Base-by-base conservation (phyloP, 1,284 basidiomycete genomes). In the Sutorius eximius region DNA sequence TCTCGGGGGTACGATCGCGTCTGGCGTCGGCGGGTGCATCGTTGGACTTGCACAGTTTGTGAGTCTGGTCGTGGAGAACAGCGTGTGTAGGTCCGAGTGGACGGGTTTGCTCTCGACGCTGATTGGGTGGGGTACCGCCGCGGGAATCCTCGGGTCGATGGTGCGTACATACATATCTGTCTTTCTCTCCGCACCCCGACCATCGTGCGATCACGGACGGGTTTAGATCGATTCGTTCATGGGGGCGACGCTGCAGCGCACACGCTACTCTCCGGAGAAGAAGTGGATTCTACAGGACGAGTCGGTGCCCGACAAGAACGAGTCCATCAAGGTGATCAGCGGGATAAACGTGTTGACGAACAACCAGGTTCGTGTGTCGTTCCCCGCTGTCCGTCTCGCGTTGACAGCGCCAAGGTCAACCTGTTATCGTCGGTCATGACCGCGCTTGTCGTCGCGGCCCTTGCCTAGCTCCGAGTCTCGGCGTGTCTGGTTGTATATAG, bases 211-310 rank as follows among this genome's bases (percentile, higher is more conserved):
- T n/a, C 29, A 22, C 54, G n/a, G 59, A 51, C 18, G 36, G 34
- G 16, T n/a, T 34, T 52, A 91, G 87, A 68, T 92, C 50, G 94
- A 97, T 68, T 94, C 91, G 0, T 45, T 97, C 3, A 77, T 97
- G 12, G 95, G 95, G 2, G 95, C 94, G 1, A 93, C 91, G 0
- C 70, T 96, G 1, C 95, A 98, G 64, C 77, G 82, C 53, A 95
- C 93, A 2, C 80, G 86, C 20, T 97, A 88, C 72, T 87, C 87
- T 10, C 72, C 73, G 36, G 73, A 75, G 9, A 80, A 79, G 52
- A 85, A 85, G 58, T 76, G 82, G 46, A 80, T 98, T 45, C 75
- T 94, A 27, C 83, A 86, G 27, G 87, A 91, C 60, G 77, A 79
- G 2, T 67, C 72, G 5, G 67, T 52, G 52, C 60, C 53, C 20